These are phyloP conservation scores for Coemansia sp. DNA, from an alignment of 371 early-diverging fungal genomes.

Conservation along the genomic window DNA sequence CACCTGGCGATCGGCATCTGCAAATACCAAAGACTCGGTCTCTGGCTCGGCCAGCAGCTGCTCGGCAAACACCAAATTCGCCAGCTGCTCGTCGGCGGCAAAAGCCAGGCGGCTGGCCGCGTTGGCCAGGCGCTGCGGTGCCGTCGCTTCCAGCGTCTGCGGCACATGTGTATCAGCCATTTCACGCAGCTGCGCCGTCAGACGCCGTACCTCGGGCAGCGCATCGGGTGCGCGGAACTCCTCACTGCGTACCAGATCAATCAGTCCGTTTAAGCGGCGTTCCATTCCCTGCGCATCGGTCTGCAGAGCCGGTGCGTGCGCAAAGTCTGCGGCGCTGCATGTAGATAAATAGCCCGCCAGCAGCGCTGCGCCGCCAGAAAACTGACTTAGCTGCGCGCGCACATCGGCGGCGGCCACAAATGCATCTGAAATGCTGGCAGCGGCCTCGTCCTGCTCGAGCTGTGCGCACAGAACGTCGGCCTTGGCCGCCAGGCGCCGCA, in stretches of 20 bases:
- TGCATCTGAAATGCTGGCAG: constrained; percentile 16
- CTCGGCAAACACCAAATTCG: constrained; percentile 57
- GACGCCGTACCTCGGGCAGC: constrained; percentile 63
- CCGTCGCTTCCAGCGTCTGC: constrained; percentile 44
- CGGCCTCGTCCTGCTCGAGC: constrained; percentile 57
- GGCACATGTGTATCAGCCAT: constrained; percentile 64
- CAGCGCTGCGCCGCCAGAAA: constrained; percentile 65
- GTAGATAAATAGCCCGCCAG: constrained; percentile 69
- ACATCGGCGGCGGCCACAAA: constrained; percentile 54
- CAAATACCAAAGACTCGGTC: constrained; percentile 1
- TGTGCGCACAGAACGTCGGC: constrained; percentile 73
- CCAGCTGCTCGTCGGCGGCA: constrained; percentile 67
- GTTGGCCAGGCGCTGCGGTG: constrained; percentile 60
- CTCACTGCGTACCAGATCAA: constrained; percentile 73
- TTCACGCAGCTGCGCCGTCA: constrained; percentile 68
- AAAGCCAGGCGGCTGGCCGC: constrained; percentile 60
- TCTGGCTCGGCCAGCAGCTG: constrained; percentile 31
- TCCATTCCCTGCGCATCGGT: constrained; percentile 36
- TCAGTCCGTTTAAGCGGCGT: constrained; percentile 63
- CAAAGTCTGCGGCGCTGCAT: constrained; percentile 69
- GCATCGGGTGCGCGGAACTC: constrained; percentile 64
- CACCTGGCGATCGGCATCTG: constrained; percentile 56
- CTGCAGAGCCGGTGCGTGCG: constrained; percentile 57
- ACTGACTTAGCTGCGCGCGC: constrained; percentile 68
- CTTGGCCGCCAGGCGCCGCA: constrained; percentile 81